Evolutionary conservation across 345 rosid genomes (phyloP).

Genomic region (Citrus hindsii): DNA sequence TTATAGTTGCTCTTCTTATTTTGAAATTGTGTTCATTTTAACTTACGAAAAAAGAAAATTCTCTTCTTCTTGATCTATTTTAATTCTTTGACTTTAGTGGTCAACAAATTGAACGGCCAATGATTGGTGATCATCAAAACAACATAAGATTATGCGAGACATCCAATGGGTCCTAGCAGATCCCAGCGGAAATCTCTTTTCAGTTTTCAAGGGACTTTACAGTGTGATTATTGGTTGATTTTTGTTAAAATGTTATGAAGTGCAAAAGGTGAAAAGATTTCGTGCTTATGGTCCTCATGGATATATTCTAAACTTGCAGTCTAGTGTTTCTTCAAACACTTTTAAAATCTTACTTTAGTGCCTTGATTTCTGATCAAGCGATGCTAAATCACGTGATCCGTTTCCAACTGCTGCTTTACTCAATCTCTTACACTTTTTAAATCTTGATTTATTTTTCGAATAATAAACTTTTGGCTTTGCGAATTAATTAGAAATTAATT

Average conservation of each 20-base stretch:
- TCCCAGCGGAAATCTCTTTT: neutral
- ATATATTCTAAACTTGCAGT: constrained; percentile 7
- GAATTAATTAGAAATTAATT: too few relatives aligned
- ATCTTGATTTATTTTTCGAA: neutral
- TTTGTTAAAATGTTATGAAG: neutral
- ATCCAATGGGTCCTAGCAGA: neutral
- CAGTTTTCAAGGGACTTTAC: neutral
- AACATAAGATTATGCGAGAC: neutral
- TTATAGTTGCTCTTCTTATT: too few relatives aligned
- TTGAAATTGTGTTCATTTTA: too few relatives aligned
- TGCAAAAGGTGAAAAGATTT: neutral
- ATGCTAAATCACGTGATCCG: constrained; percentile 26
- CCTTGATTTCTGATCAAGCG: constrained; percentile 29
- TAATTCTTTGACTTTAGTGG: neutral
- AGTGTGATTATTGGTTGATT: neutral
- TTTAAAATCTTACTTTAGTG: neutral
- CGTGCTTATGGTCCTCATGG: neutral
- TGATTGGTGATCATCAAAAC: neutral
- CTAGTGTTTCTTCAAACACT: neutral
- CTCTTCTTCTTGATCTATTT: neutral
- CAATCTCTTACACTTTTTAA: neutral
- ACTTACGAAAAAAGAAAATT: too few relatives aligned
- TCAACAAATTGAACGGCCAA: neutral
- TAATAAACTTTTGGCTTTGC: too few relatives aligned
- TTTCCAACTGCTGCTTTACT: neutral